These are phyloP conservation scores for Camellia sinensis DNA, from an alignment of 148 eudicot species.

Conservation along the genomic window DNA sequence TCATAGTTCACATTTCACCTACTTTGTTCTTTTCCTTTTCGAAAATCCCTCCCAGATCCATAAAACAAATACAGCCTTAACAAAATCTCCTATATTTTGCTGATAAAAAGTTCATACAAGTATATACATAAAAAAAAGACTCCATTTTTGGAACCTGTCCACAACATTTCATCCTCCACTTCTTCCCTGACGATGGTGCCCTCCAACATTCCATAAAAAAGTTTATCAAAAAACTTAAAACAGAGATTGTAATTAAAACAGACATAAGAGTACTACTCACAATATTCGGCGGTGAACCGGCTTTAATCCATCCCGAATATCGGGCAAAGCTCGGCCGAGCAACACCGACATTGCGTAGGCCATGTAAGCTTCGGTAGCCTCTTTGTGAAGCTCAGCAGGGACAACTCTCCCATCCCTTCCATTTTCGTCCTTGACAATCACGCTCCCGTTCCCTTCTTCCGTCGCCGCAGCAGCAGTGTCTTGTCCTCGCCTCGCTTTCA, in stretches of 20 bases:
- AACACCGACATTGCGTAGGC: slow-evolving; percentile 96
- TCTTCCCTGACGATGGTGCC: too few species aligned
- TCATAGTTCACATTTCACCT: too few species aligned
- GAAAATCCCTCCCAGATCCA: too few species aligned
- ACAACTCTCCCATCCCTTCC: slow-evolving; percentile 56
- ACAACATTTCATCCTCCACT: too few species aligned
- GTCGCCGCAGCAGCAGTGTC: slow-evolving; percentile 14
- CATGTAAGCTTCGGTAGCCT: slow-evolving; percentile 94
- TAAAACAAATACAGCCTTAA: too few species aligned
- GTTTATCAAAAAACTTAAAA: background rate
- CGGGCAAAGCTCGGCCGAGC: slow-evolving; percentile 90
- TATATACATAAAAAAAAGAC: too few species aligned
- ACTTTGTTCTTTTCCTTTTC: too few species aligned
- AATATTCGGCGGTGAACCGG: slow-evolving; percentile 87
- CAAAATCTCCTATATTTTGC: too few species aligned
- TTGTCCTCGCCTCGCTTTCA: slow-evolving; percentile 28
- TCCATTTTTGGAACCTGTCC: too few species aligned
- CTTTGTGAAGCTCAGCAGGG: slow-evolving; percentile 74
- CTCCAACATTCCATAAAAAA: too few species aligned
- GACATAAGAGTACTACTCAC: slow-evolving; percentile 44
- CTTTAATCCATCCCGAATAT: slow-evolving; percentile 90
- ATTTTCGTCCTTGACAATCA: slow-evolving; percentile 21
- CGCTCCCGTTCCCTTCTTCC: slow-evolving; percentile 28
- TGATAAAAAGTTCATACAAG: too few species aligned
- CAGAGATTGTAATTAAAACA: background rate